phyloP scores from a whole-genome alignment of 2,329 filamentous ascomycete species.

The Paecilomyces sp. region DNA sequence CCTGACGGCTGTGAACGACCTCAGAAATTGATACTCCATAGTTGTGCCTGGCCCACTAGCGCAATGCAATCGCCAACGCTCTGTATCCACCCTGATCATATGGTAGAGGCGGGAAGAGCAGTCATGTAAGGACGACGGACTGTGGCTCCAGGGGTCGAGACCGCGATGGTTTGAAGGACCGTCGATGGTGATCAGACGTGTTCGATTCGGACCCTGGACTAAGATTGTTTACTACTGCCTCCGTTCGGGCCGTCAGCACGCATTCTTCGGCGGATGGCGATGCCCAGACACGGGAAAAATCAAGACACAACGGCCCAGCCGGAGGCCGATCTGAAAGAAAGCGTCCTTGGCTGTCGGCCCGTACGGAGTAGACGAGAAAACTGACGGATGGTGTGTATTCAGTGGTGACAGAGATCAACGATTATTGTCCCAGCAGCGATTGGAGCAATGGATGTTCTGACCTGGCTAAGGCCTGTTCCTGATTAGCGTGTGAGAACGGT shows the following conservation, averaged over 20 bases:
- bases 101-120: neutral
- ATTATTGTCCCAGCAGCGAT: neutral
- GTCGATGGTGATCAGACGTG: neutral
- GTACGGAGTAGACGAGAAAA: neutral
- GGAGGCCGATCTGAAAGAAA: neutral
- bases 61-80: neutral
- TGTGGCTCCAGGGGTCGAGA: neutral
- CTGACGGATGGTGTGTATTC: too few relatives aligned
- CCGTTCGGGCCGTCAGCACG: neutral
- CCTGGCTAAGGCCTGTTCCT: neutral
- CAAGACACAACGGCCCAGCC: too few relatives aligned
- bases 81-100: neutral
- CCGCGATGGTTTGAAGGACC: neutral
- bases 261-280: neutral
- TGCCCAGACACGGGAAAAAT: neutral
- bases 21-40: neutral
- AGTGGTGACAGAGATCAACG: neutral
- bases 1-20: neutral
- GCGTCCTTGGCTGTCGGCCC: neutral
- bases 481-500: neutral
- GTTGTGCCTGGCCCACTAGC: neutral
- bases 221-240: neutral
- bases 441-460: neutral
- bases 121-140: neutral
- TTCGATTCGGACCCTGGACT: neutral